Evolutionary conservation across 2,329 filamentous ascomycete species (phyloP).

Genomic region (Fusarium azukiicola): DNA sequence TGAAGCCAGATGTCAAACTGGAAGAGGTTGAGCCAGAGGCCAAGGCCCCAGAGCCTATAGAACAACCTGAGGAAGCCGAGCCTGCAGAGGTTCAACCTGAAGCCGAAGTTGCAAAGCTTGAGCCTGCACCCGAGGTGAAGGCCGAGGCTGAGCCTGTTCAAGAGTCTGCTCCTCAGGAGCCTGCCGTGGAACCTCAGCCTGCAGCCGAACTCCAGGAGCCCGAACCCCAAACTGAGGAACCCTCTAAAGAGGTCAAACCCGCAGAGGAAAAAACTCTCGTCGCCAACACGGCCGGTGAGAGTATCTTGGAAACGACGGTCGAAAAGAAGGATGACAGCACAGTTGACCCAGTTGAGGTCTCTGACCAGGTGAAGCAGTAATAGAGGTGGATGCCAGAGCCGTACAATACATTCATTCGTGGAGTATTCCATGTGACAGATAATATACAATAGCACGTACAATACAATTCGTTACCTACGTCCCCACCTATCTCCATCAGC

Average conservation of each 20-base stretch:
- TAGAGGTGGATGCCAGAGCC: neutral
- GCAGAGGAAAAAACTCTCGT: slow-evolving; percentile 62
- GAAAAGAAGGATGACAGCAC: slow-evolving; percentile 58
- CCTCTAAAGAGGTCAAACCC: neutral
- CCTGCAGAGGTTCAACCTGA: slow-evolving; percentile 37
- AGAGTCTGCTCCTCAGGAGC: slow-evolving; percentile 33
- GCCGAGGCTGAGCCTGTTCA: slow-evolving; percentile 38
- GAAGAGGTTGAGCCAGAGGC: slow-evolving; percentile 32
- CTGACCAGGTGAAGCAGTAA: slow-evolving; percentile 60
- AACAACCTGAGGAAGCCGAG: slow-evolving; percentile 34
- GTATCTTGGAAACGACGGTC: slow-evolving; percentile 64
- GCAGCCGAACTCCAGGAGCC: slow-evolving; percentile 17
- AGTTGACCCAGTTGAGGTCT: slow-evolving; percentile 61
- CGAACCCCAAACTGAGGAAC: slow-evolving; percentile 9
- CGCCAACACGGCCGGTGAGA: slow-evolving; percentile 68
- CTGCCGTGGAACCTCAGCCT: slow-evolving; percentile 40
- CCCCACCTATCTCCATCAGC: slow-evolving; percentile 52
- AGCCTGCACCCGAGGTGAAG: slow-evolving; percentile 34
- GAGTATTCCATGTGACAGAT: slow-evolving; percentile 19
- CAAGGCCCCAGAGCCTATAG: slow-evolving; percentile 20
- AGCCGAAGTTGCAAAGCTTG: slow-evolving; percentile 38
- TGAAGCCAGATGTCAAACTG: slow-evolving; percentile 35
- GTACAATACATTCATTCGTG: slow-evolving; percentile 22
- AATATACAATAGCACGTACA: slow-evolving; percentile 34
- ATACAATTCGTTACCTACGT: slow-evolving; percentile 44